These are phyloP conservation scores for Fusarium concolor DNA, from an alignment of 2,329 filamentous ascomycete species.

Conservation along the genomic window DNA sequence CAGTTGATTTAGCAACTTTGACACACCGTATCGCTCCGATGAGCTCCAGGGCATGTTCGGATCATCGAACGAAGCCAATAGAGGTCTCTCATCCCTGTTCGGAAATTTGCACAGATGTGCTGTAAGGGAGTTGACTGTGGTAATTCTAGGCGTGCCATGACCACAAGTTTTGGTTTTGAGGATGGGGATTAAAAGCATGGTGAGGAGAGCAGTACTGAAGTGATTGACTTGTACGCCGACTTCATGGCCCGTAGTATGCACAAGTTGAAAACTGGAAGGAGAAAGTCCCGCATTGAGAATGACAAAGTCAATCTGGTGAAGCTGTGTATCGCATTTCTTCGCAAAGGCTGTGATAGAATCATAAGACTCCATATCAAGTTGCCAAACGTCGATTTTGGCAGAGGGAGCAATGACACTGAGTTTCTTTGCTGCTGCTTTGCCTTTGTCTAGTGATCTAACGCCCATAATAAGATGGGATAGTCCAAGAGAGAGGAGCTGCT, in stretches of 20 bases:
- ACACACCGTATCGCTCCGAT: conserved; percentile 45
- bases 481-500: conserved; percentile 39
- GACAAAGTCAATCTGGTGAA: conserved; percentile 40
- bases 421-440: conserved; percentile 21
- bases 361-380: conserved; percentile 45
- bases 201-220: conserved; percentile 47
- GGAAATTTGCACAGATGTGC: conserved; percentile 46
- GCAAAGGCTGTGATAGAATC: conserved; percentile 40
- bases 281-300: conserved; percentile 53
- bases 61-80: conserved; percentile 48
- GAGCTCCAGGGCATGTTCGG: conserved; percentile 36
- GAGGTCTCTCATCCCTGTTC: conserved; percentile 39
- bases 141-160: conserved; percentile 37
- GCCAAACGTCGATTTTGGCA: conserved; percentile 43
- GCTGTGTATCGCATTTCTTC: conserved; percentile 15
- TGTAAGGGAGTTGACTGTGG: conserved; percentile 48
- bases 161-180: conserved; percentile 23
- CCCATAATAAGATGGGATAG: conserved; percentile 32
- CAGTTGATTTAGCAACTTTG: conserved; percentile 50
- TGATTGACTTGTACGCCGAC: conserved; percentile 50
- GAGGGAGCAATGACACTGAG: background rate
- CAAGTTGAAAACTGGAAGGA: conserved; percentile 28
- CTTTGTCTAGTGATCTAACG: conserved; percentile 31
- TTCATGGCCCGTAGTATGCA: conserved; percentile 46
- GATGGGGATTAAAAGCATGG: conserved; percentile 44